A percentile compares a stretch with the other conserved stretches of the same genome.
phyloP scores from a whole-genome alignment of 1,284 basidiomycete species.

The Chalciporus piperatoides region DNA sequence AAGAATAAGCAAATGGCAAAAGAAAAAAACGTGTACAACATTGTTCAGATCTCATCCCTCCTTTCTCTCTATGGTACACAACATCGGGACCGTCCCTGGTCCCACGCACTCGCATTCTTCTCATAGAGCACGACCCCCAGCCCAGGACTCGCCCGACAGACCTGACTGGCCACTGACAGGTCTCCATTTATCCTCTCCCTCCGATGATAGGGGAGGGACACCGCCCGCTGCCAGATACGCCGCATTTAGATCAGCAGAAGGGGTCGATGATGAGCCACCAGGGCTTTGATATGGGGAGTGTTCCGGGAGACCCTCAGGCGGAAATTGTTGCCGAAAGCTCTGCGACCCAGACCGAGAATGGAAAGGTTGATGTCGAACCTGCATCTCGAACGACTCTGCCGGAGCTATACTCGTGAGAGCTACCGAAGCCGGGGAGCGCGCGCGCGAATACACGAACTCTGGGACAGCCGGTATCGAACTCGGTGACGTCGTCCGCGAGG shows the following conservation, averaged over 20 bases:
- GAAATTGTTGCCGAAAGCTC: constrained; percentile 17
- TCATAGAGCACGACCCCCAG: constrained; percentile 41
- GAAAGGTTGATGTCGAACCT: constrained; percentile 36
- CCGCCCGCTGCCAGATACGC: constrained; percentile 2
- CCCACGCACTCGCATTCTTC: background rate
- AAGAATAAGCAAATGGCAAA: background rate
- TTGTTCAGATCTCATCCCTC: constrained; percentile 1
- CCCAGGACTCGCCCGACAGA: constrained; percentile 35
- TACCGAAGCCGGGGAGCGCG: background rate
- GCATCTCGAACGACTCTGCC: constrained; percentile 51
- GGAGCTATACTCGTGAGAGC: constrained; percentile 5
- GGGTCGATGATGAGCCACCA: background rate
- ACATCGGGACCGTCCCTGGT: background rate
- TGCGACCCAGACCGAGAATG: constrained; percentile 16
- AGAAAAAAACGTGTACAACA: constrained; percentile 11
- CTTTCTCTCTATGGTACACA: constrained; percentile 11
- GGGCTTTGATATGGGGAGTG: background rate
- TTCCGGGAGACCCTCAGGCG: background rate
- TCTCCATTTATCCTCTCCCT: constrained; percentile 26
- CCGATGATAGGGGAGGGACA: constrained; percentile 5
- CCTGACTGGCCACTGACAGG: constrained; percentile 29
- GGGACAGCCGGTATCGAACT: constrained; percentile 5
- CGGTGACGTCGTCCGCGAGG: constrained; percentile 8
- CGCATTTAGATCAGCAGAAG: background rate
- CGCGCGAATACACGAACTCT: background rate